These are phyloP conservation scores for Phytophthora lateralis DNA, from an alignment of 352 stramenopile genomes.

Conservation along the genomic window DNA sequence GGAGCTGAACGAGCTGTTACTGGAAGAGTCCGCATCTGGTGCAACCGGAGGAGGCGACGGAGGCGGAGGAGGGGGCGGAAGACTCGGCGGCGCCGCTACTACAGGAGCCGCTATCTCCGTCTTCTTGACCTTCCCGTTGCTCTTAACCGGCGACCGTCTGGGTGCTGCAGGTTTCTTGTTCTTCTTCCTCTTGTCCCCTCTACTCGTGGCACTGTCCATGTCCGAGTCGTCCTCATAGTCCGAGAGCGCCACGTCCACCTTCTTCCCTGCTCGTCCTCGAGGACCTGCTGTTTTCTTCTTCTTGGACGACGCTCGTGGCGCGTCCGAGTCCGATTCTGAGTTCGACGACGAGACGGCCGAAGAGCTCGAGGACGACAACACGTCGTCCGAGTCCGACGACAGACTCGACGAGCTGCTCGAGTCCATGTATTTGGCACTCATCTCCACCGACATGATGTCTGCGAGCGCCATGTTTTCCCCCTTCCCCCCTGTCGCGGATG, in stretches of 20 bases:
- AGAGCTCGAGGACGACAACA: conserved; percentile 50
- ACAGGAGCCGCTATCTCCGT: conserved; percentile 7
- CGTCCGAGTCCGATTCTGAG: conserved; percentile 43
- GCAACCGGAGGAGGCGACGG: conserved; percentile 39
- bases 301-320: conserved; percentile 23
- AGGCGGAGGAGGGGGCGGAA: conserved; percentile 38
- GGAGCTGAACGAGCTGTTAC: conserved; percentile 56
- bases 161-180: conserved; percentile 28
- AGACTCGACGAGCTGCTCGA: conserved; percentile 81
- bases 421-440: conserved; percentile 77
- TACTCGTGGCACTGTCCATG: conserved; percentile 24
- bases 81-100: conserved; percentile 16
- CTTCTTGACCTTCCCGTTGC: conserved; percentile 34
- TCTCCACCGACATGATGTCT: conserved; percentile 78
- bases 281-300: conserved; percentile 24
- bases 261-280: conserved; percentile 4
- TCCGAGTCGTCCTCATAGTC: conserved; percentile 41
- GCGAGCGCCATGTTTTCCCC: conserved; percentile 62
- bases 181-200: conserved; percentile 28
- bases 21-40: conserved; percentile 39
- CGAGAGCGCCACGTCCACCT: conserved; percentile 17
- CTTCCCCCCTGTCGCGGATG: not conserved
- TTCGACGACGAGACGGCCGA: conserved; percentile 46
- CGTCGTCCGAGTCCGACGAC: conserved; percentile 73
- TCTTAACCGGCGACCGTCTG: conserved; percentile 29